phyloP scores from a whole-genome alignment of 441 rosid species.

The Rhodomyrtus psidioides region DNA sequence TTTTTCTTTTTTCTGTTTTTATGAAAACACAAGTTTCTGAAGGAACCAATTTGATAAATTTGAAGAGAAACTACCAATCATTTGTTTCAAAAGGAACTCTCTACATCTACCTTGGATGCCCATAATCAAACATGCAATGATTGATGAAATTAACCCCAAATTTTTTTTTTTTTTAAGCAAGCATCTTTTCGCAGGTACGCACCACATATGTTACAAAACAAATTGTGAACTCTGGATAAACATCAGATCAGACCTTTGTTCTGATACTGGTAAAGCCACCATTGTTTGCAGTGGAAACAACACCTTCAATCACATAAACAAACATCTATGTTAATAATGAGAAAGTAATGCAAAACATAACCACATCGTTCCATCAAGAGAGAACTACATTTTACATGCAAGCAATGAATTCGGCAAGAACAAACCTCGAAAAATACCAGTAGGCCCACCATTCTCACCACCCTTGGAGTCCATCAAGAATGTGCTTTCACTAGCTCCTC shows the following conservation, averaged over 20 bases:
- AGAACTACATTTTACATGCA: background rate
- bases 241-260: slow-evolving; percentile 46
- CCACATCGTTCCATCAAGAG: background rate
- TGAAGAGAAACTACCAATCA: background rate
- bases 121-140: background rate
- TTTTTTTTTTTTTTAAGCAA: background rate
- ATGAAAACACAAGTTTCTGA: background rate
- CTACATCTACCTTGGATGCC: background rate
- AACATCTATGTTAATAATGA: background rate
- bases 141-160: background rate
- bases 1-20: background rate
- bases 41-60: background rate
- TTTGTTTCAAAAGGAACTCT: background rate
- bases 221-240: background rate
- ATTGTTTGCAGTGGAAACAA: slow-evolving; percentile 79
- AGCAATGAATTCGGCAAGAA: background rate
- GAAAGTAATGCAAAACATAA: background rate
- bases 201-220: background rate
- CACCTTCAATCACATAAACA: slow-evolving; percentile 29
- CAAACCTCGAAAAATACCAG: slow-evolving; percentile 72
- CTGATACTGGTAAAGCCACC: slow-evolving; percentile 89
- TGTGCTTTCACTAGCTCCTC: slow-evolving; percentile 82
- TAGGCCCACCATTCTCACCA: slow-evolving; percentile 69
- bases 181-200: background rate
- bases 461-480: slow-evolving; percentile 50